These are phyloP conservation scores for Pistacia vera DNA, from an alignment of 345 rosid genomes.

Conservation along the genomic window DNA sequence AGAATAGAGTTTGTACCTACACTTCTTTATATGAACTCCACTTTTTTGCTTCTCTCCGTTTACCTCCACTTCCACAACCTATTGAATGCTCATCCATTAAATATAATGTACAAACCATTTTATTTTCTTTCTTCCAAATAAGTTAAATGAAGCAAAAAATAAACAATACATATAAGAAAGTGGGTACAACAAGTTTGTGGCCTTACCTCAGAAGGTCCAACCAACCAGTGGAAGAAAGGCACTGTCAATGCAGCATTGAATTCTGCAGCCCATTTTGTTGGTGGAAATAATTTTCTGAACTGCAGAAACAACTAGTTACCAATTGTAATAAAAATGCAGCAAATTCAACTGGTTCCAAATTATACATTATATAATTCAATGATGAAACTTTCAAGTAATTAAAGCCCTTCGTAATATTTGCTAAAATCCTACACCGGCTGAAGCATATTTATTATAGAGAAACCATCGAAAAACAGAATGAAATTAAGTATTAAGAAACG, in stretches of 20 bases:
- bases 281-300: constrained; percentile 91
- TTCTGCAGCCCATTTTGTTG: constrained; percentile 94
- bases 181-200: neutral
- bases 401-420: too few relatives aligned
- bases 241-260: constrained; percentile 93
- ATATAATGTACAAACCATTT: neutral
- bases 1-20: constrained; percentile 48
- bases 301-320: constrained; percentile 27
- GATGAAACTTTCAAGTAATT: too few relatives aligned
- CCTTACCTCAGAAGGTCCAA: constrained; percentile 88
- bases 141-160: neutral
- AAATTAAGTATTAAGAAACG: neutral
- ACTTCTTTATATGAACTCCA: constrained; percentile 83
- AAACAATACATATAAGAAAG: neutral
- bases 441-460: neutral
- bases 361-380: too few relatives aligned
- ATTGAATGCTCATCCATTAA: constrained; percentile 3
- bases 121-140: neutral
- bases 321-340: neutral
- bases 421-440: too few relatives aligned
- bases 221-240: constrained; percentile 95
- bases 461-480: neutral
- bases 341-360: too few relatives aligned
- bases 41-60: constrained; percentile 89
- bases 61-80: constrained; percentile 87